Evolutionary conservation across 805 yeast genomes (phyloP).

Genomic region (Starmerella apis): DNA sequence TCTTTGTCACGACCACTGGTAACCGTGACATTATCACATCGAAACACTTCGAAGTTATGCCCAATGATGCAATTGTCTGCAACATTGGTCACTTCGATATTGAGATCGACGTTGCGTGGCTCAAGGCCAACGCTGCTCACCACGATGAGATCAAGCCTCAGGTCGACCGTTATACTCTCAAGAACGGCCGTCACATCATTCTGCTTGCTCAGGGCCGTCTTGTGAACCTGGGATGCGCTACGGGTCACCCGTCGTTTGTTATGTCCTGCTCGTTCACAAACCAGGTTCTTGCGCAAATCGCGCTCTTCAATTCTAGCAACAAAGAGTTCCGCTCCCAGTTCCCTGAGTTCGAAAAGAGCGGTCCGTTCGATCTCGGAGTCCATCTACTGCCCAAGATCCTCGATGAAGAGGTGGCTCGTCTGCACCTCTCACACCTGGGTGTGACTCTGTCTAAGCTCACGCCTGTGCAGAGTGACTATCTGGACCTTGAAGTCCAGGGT

Average conservation of each 20-base stretch:
- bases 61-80: slow-evolving; percentile 98
- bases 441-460: slow-evolving; percentile 72
- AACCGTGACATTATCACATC: slow-evolving; percentile 96
- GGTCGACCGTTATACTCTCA: slow-evolving; percentile 91
- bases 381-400: slow-evolving; percentile 94
- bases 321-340: slow-evolving; percentile 62
- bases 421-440: slow-evolving; percentile 91
- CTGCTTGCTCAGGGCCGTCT: slow-evolving; percentile 98
- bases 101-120: slow-evolving; percentile 98
- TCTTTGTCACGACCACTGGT: slow-evolving; percentile 98
- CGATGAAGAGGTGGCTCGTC: slow-evolving; percentile 97
- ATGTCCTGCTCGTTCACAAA: slow-evolving; percentile 99
- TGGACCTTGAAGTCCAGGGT: slow-evolving; percentile 84
- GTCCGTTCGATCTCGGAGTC: slow-evolving; percentile 83
- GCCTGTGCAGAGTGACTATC: slow-evolving; percentile 80
- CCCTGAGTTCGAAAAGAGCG: slow-evolving; percentile 87
- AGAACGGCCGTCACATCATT: slow-evolving; percentile 85
- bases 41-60: slow-evolving; percentile 81
- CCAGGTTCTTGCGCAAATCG: slow-evolving; percentile 98
- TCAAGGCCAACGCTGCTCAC: slow-evolving; percentile 84
- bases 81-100: slow-evolving; percentile 99
- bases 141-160: slow-evolving; percentile 97
- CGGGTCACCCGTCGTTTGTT: slow-evolving; percentile 98
- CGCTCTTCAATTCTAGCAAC: slow-evolving; percentile 84
- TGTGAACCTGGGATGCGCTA: slow-evolving; percentile 98